A percentile compares a stretch with the other conserved stretches of the same genome.
These are phyloP conservation scores for Pleoardoris graminearum DNA, from an alignment of 2,329 filamentous ascomycete species.

Conservation along the genomic window DNA sequence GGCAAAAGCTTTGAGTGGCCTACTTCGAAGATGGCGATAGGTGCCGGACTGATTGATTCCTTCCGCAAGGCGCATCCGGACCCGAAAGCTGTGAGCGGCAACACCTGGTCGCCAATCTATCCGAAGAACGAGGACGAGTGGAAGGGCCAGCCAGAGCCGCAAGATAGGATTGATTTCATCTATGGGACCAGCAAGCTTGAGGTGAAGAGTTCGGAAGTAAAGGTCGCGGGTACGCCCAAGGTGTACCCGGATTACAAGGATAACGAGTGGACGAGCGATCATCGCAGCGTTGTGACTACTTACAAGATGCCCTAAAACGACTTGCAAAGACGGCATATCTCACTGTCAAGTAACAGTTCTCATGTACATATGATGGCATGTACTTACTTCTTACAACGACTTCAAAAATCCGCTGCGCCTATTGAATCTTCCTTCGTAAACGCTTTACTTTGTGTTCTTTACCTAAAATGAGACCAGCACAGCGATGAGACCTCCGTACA, in stretches of 20 bases:
- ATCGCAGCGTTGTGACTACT: conserved; percentile 10
- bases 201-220: conserved; percentile 6
- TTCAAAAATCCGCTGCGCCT: conserved; percentile 33
- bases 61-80: conserved; percentile 9
- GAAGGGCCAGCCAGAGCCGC: conserved; percentile 8
- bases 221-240: conserved; percentile 4
- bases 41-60: conserved; percentile 9
- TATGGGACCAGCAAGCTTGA: conserved; percentile 8
- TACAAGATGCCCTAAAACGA: conserved; percentile 2
- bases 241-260: conserved; percentile 1
- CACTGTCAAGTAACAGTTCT: too few species aligned
- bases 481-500: conserved; percentile 28
- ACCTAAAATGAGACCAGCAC: conserved; percentile 39
- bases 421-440: conserved; percentile 32
- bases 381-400: conserved; percentile 14
- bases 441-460: conserved; percentile 31
- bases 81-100: background rate
- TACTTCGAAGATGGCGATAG: conserved; percentile 5
- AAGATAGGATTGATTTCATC: conserved; percentile 15
- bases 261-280: conserved; percentile 17
- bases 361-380: too few species aligned
- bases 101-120: conserved; percentile 13
- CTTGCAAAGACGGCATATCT: too few species aligned
- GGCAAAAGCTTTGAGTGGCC: conserved; percentile 10
- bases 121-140: conserved; percentile 6